Evolutionary conservation across 2,329 filamentous ascomycete genomes (phyloP), one percentile per base, ranked within the genome.

Genomic region (Arthroderma sp.): DNA sequence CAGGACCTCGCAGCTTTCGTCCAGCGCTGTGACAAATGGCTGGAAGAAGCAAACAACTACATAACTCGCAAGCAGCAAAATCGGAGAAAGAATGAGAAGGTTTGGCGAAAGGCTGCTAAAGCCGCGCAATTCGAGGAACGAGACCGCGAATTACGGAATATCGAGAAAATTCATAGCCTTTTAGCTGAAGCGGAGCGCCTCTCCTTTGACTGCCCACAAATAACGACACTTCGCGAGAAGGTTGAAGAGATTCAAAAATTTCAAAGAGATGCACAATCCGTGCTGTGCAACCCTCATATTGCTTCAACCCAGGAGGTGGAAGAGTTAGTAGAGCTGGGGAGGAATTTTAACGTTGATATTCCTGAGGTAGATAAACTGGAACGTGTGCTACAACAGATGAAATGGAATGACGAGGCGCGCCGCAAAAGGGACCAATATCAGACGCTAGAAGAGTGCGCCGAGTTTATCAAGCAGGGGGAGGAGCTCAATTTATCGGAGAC

Each of bases 41-140:
- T 95, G 51, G 91, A 96, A 57, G 89, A 96, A 67, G 91, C 91
- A 52, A 91, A 86, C 57, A 88, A 84, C 60, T 98, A 93, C 69
- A 94, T 88, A 58, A 88, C 91, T 48, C 84, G 91, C 55, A 98
- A 98, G 69, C 89, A 95, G 68, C 89, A 95, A 66, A 94, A 93
- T 59, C 83, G 91, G 51, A 86, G 89, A 50, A 96, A 96, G 66
- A 94, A 83, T 63, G 89, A 95, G 57, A 91, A 86, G 59, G 77
- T 77, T 38, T 91, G 83, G 78, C 83, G 86, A 52, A 82, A 78
- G 56, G 65, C 66, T 42, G 73, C 80, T 42, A 89, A 83, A 63
- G 82, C 80, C 42, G 77, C 83, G 44, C 88, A 95, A 57, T 74
- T 83, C 54, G 91, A 94, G 64, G 86, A 95, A 59, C 77, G 78